These are phyloP conservation scores for Penicillium psychrosexuale DNA, from an alignment of 2,329 filamentous ascomycete genomes.

Conservation along the genomic window DNA sequence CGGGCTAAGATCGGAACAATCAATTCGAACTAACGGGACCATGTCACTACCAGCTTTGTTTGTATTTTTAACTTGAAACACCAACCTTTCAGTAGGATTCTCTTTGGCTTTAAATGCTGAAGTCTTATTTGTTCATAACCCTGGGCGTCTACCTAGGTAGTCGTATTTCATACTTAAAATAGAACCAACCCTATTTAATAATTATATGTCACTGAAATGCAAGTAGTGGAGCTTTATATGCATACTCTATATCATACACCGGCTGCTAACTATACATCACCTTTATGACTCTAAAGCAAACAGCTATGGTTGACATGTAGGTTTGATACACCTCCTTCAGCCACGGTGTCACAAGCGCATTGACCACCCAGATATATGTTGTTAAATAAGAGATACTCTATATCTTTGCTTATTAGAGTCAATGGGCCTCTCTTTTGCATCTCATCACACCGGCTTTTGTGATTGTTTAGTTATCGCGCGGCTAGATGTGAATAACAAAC, in stretches of 20 bases:
- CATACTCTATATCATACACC: not conserved
- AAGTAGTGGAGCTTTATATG: not conserved
- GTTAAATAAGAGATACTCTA: not conserved
- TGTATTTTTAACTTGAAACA: slow-evolving; percentile 3
- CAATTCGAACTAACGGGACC: not conserved
- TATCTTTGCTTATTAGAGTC: not conserved
- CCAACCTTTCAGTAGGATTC: not conserved
- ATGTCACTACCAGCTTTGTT: slow-evolving; percentile 12
- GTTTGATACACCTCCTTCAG: slow-evolving; percentile 2
- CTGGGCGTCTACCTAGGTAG: not conserved
- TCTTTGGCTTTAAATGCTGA: not conserved
- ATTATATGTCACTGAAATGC: not conserved
- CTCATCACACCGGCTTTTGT: not conserved
- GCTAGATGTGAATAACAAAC: not conserved
- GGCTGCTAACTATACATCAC: not conserved
- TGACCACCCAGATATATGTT: not conserved
- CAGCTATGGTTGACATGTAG: not conserved
- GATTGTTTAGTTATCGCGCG: not conserved
- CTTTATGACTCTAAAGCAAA: not conserved
- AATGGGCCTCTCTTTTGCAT: not conserved
- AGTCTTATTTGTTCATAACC: not conserved
- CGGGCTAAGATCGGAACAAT: slow-evolving; percentile 8
- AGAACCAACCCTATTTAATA: not conserved
- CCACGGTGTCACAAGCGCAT: slow-evolving; percentile 6
- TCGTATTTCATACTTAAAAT: not conserved